A percentile compares a stretch with the other conserved stretches of the same genome.
Evolutionary conservation across 345 rosid species (phyloP).

Genomic region (Lepidium didymum): DNA sequence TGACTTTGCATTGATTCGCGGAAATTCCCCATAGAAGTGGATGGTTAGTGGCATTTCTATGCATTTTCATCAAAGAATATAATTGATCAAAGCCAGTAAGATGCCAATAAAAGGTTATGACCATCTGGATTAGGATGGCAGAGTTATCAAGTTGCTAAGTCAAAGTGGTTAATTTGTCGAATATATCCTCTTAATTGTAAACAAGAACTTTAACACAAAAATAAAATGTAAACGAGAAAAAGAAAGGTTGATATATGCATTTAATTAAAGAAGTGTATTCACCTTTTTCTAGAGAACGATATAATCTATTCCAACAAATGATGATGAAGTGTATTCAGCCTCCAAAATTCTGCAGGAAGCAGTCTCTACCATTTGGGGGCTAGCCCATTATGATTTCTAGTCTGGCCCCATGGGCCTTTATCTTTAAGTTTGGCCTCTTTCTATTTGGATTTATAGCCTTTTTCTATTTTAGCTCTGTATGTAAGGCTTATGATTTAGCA

Average conservation of each 20-base stretch:
- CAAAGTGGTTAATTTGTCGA: slow-evolving; percentile 18
- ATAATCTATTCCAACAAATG: no score
- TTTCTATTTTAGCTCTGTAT: no score
- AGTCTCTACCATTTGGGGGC: no score
- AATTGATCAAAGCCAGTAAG: not conserved
- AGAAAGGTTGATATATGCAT: not conserved
- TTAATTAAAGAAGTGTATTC: not conserved
- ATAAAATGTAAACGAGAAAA: not conserved
- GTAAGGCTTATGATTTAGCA: no score
- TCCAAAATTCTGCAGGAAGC: no score
- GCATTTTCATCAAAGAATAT: slow-evolving; percentile 7
- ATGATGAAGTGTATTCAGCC: no score
- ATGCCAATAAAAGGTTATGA: slow-evolving; percentile 5
- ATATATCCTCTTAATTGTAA: not conserved
- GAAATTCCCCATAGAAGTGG: slow-evolving; percentile 31
- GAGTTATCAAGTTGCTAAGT: not conserved
- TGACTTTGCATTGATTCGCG: slow-evolving; percentile 38
- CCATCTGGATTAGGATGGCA: slow-evolving; percentile 13
- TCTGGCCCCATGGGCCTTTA: no score
- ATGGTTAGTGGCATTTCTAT: slow-evolving; percentile 28
- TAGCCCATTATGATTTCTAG: no score
- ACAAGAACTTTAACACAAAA: not conserved
- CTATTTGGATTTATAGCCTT: no score
- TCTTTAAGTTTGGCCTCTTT: no score
- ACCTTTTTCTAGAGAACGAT: not conserved